These are phyloP conservation scores for Saccharomycopsis schoenii DNA, from an alignment of 805 yeast genomes.

Conservation along the genomic window DNA sequence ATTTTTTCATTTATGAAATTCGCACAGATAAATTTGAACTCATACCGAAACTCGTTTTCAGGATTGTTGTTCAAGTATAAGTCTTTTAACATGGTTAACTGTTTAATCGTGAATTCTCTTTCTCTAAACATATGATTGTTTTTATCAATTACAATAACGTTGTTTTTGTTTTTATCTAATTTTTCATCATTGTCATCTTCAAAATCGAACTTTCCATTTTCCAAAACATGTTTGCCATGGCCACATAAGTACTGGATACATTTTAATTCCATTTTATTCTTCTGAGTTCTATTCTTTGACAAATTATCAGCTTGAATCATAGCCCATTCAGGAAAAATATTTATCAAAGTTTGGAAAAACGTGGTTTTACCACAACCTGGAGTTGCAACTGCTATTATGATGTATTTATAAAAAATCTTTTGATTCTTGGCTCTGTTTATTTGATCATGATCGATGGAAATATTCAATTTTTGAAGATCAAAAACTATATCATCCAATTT, in stretches of 20 bases:
- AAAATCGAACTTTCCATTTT: background rate
- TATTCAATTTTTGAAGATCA: background rate
- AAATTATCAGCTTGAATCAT: constrained; percentile 78
- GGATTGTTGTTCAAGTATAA: background rate
- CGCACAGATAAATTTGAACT: constrained; percentile 51
- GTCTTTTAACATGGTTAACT: constrained; percentile 24
- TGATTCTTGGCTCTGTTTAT: constrained; percentile 24
- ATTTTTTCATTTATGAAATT: constrained; percentile 41
- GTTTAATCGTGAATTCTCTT: constrained; percentile 53
- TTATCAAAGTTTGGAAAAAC: constrained; percentile 46
- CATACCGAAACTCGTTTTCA: constrained; percentile 16
- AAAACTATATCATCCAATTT: constrained; percentile 16
- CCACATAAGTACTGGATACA: constrained; percentile 28
- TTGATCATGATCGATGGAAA: constrained; percentile 13
- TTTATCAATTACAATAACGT: constrained; percentile 66
- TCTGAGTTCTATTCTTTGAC: constrained; percentile 32
- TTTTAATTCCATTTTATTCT: constrained; percentile 37
- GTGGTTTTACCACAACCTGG: constrained; percentile 96
- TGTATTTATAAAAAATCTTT: constrained; percentile 32
- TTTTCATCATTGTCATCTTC: constrained; percentile 3
- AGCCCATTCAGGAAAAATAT: constrained; percentile 54
- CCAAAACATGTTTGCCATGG: constrained; percentile 10
- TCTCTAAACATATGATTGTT: constrained; percentile 72
- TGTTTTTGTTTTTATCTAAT: constrained; percentile 22
- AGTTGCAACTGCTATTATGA: constrained; percentile 77